These are phyloP conservation scores for Vararia minispora DNA, from an alignment of 768 basidiomycete species.

Conservation along the genomic window DNA sequence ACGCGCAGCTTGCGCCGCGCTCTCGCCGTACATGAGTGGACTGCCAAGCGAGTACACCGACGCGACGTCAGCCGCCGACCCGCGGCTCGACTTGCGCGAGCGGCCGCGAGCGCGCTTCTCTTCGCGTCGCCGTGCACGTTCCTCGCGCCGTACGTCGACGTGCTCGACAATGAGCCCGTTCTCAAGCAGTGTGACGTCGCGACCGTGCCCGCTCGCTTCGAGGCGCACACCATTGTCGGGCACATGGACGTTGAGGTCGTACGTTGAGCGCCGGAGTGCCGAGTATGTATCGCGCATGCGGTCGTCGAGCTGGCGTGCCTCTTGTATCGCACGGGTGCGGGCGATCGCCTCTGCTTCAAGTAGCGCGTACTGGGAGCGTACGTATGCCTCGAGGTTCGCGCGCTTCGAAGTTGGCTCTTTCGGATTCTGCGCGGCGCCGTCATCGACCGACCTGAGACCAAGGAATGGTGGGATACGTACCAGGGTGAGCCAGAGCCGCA, in stretches of 20 bases:
- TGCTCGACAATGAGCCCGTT: conserved; percentile 88
- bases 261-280: conserved; percentile 68
- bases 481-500: conserved; percentile 71
- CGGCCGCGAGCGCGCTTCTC: conserved; percentile 45
- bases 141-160: conserved; percentile 71
- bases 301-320: conserved; percentile 64
- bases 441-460: too few relatives aligned
- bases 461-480: conserved; percentile 31
- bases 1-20: conserved; percentile 33
- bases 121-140: conserved; percentile 57
- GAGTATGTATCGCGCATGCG: conserved; percentile 73
- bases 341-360: conserved; percentile 78
- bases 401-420: conserved; percentile 80
- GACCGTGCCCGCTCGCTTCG: conserved; percentile 47
- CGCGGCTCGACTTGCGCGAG: conserved; percentile 62
- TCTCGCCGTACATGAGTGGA: conserved; percentile 42
- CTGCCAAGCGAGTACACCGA: conserved; percentile 65
- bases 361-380: conserved; percentile 69
- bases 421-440: conserved; percentile 53
- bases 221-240: conserved; percentile 54
- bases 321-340: conserved; percentile 66
- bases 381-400: conserved; percentile 71
- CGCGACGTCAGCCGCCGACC: conserved; percentile 59
- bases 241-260: conserved; percentile 44
- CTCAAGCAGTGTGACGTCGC: conserved; percentile 73